Base-by-base conservation (phyloP, 306 rosid species). In the Medicago ruthenica region DNA sequence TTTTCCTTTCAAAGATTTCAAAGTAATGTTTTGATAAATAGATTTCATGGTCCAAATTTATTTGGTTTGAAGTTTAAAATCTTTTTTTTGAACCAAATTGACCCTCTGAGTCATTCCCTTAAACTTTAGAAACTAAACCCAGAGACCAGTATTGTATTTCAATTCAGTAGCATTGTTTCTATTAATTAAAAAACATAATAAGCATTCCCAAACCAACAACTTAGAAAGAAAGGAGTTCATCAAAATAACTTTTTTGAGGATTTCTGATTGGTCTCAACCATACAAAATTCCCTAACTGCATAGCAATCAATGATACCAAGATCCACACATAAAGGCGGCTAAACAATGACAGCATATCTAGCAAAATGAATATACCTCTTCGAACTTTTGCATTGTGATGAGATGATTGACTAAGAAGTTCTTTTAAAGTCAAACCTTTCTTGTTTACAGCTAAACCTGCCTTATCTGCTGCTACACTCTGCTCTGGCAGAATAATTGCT, bases 401-500 rank as follows among this genome's bases (percentile, higher is more conserved):
- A 17, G 97, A 92, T 67, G 97, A 81, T 73, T 89, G 97, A 70
- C 92, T 97, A 76, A 95, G 97, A 79, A 95, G 96, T 79, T 95
- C 96, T 76, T 92, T 95, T 76, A 95, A 85, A 74, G 97, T 95
- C 78, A 95, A 87, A 37, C 98, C 97, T 67, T 88, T 95, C 83
- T 87, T 92, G 89, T 89, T 87, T 71, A 95, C 96, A 0, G 97
- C 96, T 40, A 90, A 80, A n/a, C 98, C 97, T 1, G 57, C 84
- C 85, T 87, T 95, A 83, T 92, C 93, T 0, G 98, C 82, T 8
- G 96, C 96, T 76, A 95, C 81, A 37, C 96, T 95, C 88, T 87
- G 97, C 85, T 95, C 98, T 10, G 97, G 97, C 62, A 95, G 86
- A 78, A 90, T 74, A 66, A 90, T 92, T 72, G 97, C 97, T 94